These are phyloP conservation scores for Diphasiastrum complanatum DNA, from an alignment of 83 land plant species.

Conservation along the genomic window DNA sequence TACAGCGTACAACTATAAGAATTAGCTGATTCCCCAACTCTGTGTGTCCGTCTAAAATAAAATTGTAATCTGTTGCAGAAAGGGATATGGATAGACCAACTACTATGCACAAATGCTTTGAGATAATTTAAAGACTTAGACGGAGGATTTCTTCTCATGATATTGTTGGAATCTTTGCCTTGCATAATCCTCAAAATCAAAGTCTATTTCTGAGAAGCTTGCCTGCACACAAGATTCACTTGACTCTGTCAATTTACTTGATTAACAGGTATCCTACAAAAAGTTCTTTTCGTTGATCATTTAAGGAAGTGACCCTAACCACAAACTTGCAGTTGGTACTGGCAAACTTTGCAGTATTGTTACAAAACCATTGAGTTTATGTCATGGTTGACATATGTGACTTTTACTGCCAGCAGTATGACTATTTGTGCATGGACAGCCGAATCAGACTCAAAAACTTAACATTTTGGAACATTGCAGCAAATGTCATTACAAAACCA, in stretches of 20 bases:
- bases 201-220: slow-evolving; percentile 68
- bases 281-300: background rate
- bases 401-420: background rate
- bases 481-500: background rate
- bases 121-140: too few relatives aligned
- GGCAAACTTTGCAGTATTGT: background rate
- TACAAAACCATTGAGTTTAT: background rate
- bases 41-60: too few relatives aligned
- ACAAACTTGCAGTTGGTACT: background rate
- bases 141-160: too few relatives aligned
- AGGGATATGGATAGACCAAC: too few relatives aligned
- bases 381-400: background rate
- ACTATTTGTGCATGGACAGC: background rate
- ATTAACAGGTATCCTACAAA: background rate
- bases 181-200: slow-evolving; percentile 76
- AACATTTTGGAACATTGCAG: background rate
- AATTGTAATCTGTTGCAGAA: too few relatives aligned
- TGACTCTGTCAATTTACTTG: background rate
- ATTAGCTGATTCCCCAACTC: too few relatives aligned
- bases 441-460: background rate
- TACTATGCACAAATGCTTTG: too few relatives aligned
- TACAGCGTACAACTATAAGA: too few relatives aligned
- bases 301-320: slow-evolving; percentile 1
- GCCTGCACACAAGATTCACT: slow-evolving; percentile 28
- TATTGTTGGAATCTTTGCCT: slow-evolving; percentile 73